Conservation (phyloP, 495 filamentous ascomycete species). For the Opeltia flavorubescens region DNA sequence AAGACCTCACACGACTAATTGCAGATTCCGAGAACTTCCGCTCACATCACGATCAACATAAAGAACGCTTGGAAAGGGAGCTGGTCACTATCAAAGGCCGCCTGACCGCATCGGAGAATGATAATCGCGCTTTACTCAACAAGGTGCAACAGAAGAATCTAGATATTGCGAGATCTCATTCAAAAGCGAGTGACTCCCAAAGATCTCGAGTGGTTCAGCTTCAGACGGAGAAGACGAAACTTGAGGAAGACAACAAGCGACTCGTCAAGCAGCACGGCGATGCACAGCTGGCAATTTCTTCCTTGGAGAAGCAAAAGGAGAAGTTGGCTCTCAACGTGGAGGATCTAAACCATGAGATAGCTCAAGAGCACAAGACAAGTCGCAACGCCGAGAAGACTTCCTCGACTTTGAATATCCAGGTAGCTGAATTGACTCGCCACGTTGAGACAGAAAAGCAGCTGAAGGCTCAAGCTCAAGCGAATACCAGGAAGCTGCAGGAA, state of each 20-base stretch:
- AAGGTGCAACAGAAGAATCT: conserved; percentile 97
- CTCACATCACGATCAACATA: conserved; percentile 76
- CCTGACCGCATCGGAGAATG: conserved; percentile 86
- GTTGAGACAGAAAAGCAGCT: conserved; percentile 86
- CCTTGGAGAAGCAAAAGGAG: conserved; percentile 90
- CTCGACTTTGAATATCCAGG: conserved; percentile 66
- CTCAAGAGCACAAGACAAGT: conserved; percentile 77
- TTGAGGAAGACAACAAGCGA: conserved; percentile 72
- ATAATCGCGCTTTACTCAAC: conserved; percentile 88
- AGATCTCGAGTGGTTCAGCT: conserved; percentile 61
- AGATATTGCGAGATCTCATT: conserved; percentile 83
- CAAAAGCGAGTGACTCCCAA: conserved; percentile 72
- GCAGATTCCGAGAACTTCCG: conserved; percentile 79
- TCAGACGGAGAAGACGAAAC: conserved; percentile 69
- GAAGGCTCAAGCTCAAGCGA: conserved; percentile 70
- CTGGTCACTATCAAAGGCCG: conserved; percentile 86
- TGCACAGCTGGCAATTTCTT: conserved; percentile 67
- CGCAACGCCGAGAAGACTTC: conserved; percentile 83
- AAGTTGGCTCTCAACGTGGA: conserved; percentile 81
- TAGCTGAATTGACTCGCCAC: conserved; percentile 77
- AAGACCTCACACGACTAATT: conserved; percentile 70
- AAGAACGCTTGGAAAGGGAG: conserved; percentile 83
- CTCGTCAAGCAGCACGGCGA: conserved; percentile 79
- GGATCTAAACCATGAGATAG: conserved; percentile 88
- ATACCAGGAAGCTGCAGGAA: conserved; percentile 64